A percentile compares a stretch with the other conserved stretches of the same genome.
Conservation (phyloP, 169 alveolate genomes). For the Plasmodium vinckei region DNA sequence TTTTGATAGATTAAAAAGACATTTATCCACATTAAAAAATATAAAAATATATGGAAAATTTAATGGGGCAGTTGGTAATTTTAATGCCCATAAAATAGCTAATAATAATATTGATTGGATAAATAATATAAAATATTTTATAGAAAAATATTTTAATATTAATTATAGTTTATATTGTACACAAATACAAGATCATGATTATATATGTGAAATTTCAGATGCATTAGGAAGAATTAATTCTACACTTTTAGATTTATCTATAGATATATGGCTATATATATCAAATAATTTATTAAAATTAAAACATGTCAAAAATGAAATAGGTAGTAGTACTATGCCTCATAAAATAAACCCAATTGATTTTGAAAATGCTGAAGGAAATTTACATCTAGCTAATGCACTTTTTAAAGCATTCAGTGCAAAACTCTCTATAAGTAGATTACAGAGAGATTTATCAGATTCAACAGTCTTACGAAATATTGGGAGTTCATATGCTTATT, state of each 20-base stretch:
- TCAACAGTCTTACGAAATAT: slow-evolving; percentile 95
- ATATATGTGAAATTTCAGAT: slow-evolving; percentile 91
- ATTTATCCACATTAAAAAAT: slow-evolving; percentile 43
- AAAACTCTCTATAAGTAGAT: slow-evolving; percentile 94
- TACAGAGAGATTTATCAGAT: slow-evolving; percentile 96
- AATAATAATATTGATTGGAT: slow-evolving; percentile 94
- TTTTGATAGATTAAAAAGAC: slow-evolving; percentile 63
- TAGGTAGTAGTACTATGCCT: slow-evolving; percentile 98
- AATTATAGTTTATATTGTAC: slow-evolving; percentile 93
- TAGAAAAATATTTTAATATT: slow-evolving; percentile 87
- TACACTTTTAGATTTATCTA: slow-evolving; percentile 90
- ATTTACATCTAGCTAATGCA: slow-evolving; percentile 93
- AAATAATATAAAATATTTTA: slow-evolving; percentile 81
- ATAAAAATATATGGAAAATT: slow-evolving; percentile 91
- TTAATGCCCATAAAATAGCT: slow-evolving; percentile 93
- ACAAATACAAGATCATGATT: slow-evolving; percentile 96
- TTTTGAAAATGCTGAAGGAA: slow-evolving; percentile 98
- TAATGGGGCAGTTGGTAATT: slow-evolving; percentile 97
- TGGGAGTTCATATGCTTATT: slow-evolving; percentile 91
- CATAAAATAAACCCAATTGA: slow-evolving; percentile 98
- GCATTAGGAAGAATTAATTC: slow-evolving; percentile 89
- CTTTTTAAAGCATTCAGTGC: slow-evolving; percentile 88
- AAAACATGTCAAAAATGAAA: slow-evolving; percentile 88
- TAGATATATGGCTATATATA: slow-evolving; percentile 96
- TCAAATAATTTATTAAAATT: slow-evolving; percentile 82